These are phyloP conservation scores for Sporothrix pallida DNA, from an alignment of 2,329 filamentous ascomycete species.

Conservation along the genomic window DNA sequence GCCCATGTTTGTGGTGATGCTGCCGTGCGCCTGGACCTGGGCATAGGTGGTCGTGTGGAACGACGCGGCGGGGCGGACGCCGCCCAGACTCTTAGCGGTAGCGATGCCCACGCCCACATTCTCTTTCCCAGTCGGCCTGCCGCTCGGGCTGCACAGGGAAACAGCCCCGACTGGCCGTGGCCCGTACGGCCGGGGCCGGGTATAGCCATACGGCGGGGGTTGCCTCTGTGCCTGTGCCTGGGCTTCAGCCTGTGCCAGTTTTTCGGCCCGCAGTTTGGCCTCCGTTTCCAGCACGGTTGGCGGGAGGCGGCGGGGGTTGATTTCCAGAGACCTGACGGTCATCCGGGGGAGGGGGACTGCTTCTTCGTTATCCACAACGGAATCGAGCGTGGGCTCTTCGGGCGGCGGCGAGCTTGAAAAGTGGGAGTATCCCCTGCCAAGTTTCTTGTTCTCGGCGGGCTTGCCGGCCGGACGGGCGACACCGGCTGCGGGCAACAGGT, in stretches of 20 bases:
- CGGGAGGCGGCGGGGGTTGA: no score
- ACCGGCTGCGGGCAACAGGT: constrained; percentile 40
- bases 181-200: constrained; percentile 25
- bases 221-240: neutral
- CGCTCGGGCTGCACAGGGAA: no score
- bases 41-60: constrained; percentile 58
- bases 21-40: constrained; percentile 39
- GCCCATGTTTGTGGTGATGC: constrained; percentile 47
- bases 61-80: constrained; percentile 50
- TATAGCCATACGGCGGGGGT: constrained; percentile 21
- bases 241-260: neutral
- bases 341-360: neutral
- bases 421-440: constrained; percentile 53
- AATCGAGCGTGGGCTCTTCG: no score
- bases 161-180: neutral
- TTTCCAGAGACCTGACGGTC: no score
- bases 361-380: no score
- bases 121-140: constrained; percentile 15
- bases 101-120: constrained; percentile 39
- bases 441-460: neutral
- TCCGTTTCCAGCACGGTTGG: no score
- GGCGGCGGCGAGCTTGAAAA: constrained; percentile 62
- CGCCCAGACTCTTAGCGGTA: neutral
- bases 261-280: no score
- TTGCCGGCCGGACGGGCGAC: neutral